Percentiles rank a stretch among this genome's conserved stretches.
phyloP scores from a whole-genome alignment of 768 basidiomycete species.

The Suillus ampliporus region DNA sequence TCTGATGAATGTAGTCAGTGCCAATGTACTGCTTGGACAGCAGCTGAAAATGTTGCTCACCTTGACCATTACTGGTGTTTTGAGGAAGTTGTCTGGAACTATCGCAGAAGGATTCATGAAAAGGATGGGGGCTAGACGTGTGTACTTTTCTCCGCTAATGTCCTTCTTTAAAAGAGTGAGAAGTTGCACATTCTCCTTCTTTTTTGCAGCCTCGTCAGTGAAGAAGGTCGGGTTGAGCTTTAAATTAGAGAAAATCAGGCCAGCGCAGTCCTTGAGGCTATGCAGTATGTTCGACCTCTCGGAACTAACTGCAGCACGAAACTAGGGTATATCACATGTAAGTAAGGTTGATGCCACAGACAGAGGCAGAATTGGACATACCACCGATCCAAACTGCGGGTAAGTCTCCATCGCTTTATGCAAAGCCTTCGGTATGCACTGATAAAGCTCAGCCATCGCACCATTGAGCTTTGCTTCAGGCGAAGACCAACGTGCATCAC shows the following conservation, averaged over 20 bases:
- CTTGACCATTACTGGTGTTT: background rate
- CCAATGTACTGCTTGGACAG: background rate
- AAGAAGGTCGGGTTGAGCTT: background rate
- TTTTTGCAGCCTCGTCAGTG: background rate
- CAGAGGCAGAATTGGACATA: background rate
- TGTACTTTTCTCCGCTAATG: background rate
- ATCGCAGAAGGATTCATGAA: background rate
- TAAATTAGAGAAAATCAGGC: background rate
- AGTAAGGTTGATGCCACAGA: background rate
- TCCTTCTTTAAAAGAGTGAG: conserved; percentile 6
- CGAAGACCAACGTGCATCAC: background rate
- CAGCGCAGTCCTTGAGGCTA: background rate
- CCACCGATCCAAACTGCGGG: background rate
- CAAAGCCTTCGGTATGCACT: background rate
- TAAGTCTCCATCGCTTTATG: background rate
- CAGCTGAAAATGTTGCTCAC: background rate
- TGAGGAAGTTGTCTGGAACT: background rate
- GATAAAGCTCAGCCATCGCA: background rate
- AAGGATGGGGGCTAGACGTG: conserved; percentile 3
- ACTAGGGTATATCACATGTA: background rate
- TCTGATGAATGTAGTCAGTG: background rate
- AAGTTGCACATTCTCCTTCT: background rate
- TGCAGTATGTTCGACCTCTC: conserved; percentile 7
- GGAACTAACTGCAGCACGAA: background rate
- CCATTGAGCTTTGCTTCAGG: conserved; percentile 1